A percentile compares a stretch with the other conserved stretches of the same genome.
Conservation (phyloP, 148 eudicot genomes). For the Nyssa sinensis region DNA sequence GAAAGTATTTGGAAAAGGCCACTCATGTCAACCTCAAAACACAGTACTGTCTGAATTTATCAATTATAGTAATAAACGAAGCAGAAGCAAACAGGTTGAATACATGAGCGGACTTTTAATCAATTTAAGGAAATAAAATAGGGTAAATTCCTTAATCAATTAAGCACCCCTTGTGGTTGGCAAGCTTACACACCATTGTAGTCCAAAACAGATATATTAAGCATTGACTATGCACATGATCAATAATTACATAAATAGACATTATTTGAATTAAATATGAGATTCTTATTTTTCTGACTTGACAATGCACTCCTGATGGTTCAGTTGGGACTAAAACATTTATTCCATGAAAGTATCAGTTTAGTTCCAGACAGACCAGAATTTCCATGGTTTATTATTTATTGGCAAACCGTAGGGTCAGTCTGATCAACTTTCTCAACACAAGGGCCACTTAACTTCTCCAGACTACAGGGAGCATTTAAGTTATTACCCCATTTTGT, state of each 20-base stretch:
- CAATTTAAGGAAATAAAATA: background rate
- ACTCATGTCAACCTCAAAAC: background rate
- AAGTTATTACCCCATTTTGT: background rate
- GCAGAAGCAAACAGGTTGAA: background rate
- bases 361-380: background rate
- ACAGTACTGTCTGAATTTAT: too few relatives aligned
- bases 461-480: background rate
- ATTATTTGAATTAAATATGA: background rate
- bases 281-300: background rate
- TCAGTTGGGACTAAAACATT: background rate
- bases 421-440: background rate
- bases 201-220: background rate
- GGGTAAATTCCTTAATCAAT: background rate
- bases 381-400: background rate
- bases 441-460: background rate
- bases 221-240: background rate
- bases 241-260: background rate
- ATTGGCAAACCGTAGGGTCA: background rate
- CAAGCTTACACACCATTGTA: background rate
- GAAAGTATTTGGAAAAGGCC: too few relatives aligned
- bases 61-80: background rate
- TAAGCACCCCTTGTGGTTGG: background rate
- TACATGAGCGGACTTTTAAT: too few relatives aligned
- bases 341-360: background rate
- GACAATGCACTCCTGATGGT: background rate